Conservation (phyloP, 495 filamentous ascomycete genomes). For the Talaromyces borbonicus region DNA sequence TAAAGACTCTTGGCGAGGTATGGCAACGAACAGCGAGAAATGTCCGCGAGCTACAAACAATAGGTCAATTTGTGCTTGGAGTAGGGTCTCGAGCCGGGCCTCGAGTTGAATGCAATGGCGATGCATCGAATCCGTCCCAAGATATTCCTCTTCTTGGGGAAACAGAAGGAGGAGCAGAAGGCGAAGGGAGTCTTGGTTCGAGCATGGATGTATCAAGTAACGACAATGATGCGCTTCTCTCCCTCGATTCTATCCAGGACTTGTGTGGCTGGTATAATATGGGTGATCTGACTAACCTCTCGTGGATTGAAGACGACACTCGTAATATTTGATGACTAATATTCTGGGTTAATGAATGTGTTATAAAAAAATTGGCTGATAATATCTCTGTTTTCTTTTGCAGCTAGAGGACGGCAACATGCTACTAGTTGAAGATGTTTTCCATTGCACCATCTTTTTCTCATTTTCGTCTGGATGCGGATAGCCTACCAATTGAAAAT, state of each 20-base stretch:
- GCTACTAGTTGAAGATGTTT: too few relatives aligned
- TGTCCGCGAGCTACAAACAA: constrained; percentile 65
- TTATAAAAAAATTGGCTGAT: too few relatives aligned
- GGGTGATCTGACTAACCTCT: too few relatives aligned
- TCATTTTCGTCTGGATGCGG: too few relatives aligned
- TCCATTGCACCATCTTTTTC: too few relatives aligned
- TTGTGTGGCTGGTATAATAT: constrained; percentile 18
- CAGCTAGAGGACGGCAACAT: too few relatives aligned
- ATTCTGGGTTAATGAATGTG: too few relatives aligned
- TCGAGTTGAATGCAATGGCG: neutral
- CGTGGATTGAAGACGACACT: too few relatives aligned
- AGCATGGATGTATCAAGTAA: constrained; percentile 8
- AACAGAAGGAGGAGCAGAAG: constrained; percentile 6
- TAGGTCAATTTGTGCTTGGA: constrained; percentile 46
- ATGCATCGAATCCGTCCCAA: constrained; percentile 5
- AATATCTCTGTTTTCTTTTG: too few relatives aligned
- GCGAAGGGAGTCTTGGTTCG: neutral
- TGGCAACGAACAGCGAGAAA: constrained; percentile 48
- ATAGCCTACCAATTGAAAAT: too few relatives aligned
- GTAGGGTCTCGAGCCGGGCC: constrained; percentile 7
- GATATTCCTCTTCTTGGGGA: constrained; percentile 6
- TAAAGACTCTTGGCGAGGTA: constrained; percentile 18
- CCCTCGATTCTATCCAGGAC: constrained; percentile 13
- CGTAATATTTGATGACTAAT: too few relatives aligned
- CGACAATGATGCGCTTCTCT: constrained; percentile 10